Base-by-base conservation (phyloP, 2,329 filamentous ascomycete species). In the Colletotrichum aenigma region DNA sequence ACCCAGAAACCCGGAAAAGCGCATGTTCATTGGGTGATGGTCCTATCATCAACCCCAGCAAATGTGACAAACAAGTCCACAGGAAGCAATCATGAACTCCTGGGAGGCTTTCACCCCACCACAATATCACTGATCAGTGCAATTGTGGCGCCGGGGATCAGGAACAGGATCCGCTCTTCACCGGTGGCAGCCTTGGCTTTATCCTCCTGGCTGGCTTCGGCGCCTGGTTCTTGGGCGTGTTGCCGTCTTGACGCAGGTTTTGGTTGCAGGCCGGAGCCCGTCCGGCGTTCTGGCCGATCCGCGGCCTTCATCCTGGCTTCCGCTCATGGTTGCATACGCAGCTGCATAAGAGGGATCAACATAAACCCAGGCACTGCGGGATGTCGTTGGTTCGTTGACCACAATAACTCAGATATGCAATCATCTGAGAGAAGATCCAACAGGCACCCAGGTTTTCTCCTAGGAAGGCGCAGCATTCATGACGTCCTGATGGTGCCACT, bases 51-150 rank as follows among this genome's bases (percentile, higher is more conserved):
- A 16, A 62, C 30, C 34, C 64, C 38, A 28, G 36, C 21, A 26
- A 16, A 66, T 60, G 8, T 34, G 36, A 43, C 32, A 38, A 52
- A 61, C 18, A 28, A 36, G n/a, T 18, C 64, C n/a, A 38, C 18
- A 65, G 7, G 70, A 73, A 52, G 70, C 73, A 75, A 75, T 73
- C 73, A 68, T 56, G 55, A 21, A 32, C 73, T 52, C 38, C 9
- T 18, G 43, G 61, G n/a, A 68, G 73, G 73, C 72, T 65, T 58
- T 26, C 43, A 55, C 52, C 43, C 69, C 61, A 28, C 66, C 15
- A 61, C 52, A 16, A 7, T 24, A 60, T 70, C 16, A 58, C 62
- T 62, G 66, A 66, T 56, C 32, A 30, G 26, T 34, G 28, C 62
- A 28, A 74, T 8, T 55, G 24, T 26, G 62, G 69, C 62, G 62